Evolutionary conservation across 148 eudicot species (phyloP).

Genomic region (Nepenthes mirabilis): DNA sequence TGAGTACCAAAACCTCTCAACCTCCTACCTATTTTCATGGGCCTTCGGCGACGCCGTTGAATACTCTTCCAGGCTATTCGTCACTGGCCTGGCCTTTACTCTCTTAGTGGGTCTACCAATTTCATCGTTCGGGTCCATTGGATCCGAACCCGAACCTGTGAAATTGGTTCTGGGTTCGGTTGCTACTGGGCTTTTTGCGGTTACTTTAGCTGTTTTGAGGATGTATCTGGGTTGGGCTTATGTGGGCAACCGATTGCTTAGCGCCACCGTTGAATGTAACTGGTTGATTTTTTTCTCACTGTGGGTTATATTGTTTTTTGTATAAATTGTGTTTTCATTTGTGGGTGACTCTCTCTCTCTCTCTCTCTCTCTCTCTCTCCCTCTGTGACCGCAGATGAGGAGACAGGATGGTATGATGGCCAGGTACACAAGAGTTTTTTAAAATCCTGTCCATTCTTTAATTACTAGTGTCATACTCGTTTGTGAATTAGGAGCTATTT

Average conservation of each 20-base stretch:
- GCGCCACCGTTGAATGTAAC: constrained; percentile 95
- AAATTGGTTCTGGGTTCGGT: constrained; percentile 38
- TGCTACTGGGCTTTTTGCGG: constrained; percentile 49
- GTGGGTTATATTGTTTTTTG: neutral
- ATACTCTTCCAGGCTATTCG: constrained; percentile 41
- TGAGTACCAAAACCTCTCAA: constrained; percentile 66
- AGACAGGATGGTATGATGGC: constrained; percentile 98
- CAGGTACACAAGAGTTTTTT: constrained; percentile 40
- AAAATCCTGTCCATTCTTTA: no score
- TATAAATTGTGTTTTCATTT: neutral
- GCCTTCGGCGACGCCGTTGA: constrained; percentile 44
- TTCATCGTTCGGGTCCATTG: constrained; percentile 62
- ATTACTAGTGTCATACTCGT: no score
- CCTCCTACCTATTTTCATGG: constrained; percentile 76
- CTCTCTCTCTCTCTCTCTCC: constrained; percentile 3
- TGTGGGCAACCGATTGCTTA: constrained; percentile 87
- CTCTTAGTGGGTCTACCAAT: constrained; percentile 76
- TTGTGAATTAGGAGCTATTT: no score
- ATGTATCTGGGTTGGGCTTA: constrained; percentile 99
- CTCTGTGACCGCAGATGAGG: constrained; percentile 59
- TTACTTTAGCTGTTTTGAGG: constrained; percentile 72
- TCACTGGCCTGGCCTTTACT: constrained; percentile 46
- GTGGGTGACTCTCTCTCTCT: neutral
- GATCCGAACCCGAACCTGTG: constrained; percentile 41
- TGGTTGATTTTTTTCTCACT: neutral